Base-by-base conservation (phyloP, 179 eudicot genomes). In the Actinidia arguta region DNA sequence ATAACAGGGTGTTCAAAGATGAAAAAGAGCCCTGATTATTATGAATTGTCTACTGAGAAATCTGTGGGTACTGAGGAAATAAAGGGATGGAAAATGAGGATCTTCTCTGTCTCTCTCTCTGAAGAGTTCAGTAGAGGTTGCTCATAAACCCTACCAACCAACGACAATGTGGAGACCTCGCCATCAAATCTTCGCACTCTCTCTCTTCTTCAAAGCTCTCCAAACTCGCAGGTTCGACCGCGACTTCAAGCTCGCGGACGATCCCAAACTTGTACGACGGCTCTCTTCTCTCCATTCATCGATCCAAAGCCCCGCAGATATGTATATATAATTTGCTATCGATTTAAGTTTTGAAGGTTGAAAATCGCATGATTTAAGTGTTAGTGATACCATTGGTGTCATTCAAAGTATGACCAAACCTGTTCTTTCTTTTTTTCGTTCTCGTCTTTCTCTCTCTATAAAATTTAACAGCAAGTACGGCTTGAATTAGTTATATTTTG, bases 181-280 rank as follows among this genome's bases (percentile, higher is more conserved):
- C 92, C 58, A 75, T 94, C 89, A 87, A 82, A 73, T 90, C 97
- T 0, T 92, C 98, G 20, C 98, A 95, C 83, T 94, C 98, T 18
- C 98, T 18, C 63, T 92, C 78, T 95, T 83, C 92, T 94, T 95
- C 90, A 83, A 74, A 48, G 79, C 94, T 0, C 90, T 95, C 69
- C 82, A 78, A 25, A 64, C 88, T 54, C 93, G 97, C n/a, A 94
- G 94, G 4, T 95, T 91, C 82, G 82, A 85, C 11, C 93, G 94
- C 83, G 98, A 94, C 71, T 92, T 92, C 92, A 92, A 91, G 85
- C 92, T 92, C 72, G 89, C 95, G 8, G 93, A 92, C 66, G 98
- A 95, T 83, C 88, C 92, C 1, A 88, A 81, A 88, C 80, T 76
- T 92, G 82, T 95, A 95, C 84, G 97, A 94, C 71, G 98, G 89